These are phyloP conservation scores for Margaritispora aquatica DNA, from an alignment of 495 filamentous ascomycete genomes.

Conservation along the genomic window DNA sequence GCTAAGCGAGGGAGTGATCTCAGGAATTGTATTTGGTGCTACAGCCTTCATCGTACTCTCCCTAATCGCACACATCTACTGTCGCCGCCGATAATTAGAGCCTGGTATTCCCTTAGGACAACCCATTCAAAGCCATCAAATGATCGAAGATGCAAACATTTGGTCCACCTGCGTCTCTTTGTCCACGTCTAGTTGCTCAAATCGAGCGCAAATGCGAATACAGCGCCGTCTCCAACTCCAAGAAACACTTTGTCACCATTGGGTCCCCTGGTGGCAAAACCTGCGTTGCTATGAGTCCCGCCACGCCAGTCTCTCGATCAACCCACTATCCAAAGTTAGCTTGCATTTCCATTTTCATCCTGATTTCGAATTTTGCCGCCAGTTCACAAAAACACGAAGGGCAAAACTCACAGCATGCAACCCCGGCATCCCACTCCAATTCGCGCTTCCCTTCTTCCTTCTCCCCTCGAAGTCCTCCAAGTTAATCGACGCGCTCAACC, in stretches of 20 bases:
- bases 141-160: no score
- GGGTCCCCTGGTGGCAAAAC: conserved; percentile 16
- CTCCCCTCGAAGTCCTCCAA: conserved; percentile 23
- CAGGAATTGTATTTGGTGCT: no score
- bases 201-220: background rate
- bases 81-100: no score
- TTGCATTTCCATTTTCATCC: background rate
- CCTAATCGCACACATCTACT: no score
- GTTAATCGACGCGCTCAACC: conserved; percentile 30
- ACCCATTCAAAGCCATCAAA: no score
- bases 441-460: conserved; percentile 22
- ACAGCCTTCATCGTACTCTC: no score
- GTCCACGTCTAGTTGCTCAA: background rate
- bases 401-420: conserved; percentile 10
- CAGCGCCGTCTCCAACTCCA: background rate
- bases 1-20: no score
- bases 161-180: no score
- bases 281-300: conserved; percentile 12
- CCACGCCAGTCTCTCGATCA: conserved; percentile 14
- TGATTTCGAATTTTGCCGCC: background rate
- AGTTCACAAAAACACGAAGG: background rate
- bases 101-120: no score
- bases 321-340: conserved; percentile 15
- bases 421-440: conserved; percentile 17
- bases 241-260: background rate